phyloP scores from a whole-genome alignment of 2,329 filamentous ascomycete genomes.

The Knoxdaviesia capensis region DNA sequence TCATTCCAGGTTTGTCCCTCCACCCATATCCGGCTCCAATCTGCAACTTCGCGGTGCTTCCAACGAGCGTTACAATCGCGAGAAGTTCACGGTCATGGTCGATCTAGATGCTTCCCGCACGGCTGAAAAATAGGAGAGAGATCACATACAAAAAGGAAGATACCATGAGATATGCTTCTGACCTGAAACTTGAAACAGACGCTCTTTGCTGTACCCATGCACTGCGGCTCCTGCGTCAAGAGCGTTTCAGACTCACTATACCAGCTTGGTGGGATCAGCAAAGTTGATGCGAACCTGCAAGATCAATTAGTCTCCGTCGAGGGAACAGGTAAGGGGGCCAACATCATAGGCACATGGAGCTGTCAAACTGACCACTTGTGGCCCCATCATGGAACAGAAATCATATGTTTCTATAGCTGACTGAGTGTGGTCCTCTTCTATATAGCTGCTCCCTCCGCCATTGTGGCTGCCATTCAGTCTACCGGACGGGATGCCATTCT shows the following conservation, averaged over 20 bases:
- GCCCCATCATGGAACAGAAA: not conserved
- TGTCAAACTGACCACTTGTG: not conserved
- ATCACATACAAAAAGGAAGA: too few relatives aligned
- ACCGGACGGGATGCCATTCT: slow-evolving; percentile 90
- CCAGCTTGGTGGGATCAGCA: slow-evolving; percentile 59
- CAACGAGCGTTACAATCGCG: too few relatives aligned
- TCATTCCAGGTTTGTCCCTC: slow-evolving; percentile 7
- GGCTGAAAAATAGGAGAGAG: too few relatives aligned
- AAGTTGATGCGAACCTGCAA: slow-evolving; percentile 63
- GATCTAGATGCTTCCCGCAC: too few relatives aligned
- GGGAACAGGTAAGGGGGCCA: slow-evolving; percentile 45
- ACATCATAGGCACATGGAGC: not conserved
- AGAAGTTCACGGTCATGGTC: too few relatives aligned
- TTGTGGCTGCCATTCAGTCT: slow-evolving; percentile 71
- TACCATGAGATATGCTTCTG: too few relatives aligned
- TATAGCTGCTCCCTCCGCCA: slow-evolving; percentile 63
- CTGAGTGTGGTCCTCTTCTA: slow-evolving; percentile 2
- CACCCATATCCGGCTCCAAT: too few relatives aligned
- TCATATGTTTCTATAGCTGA: slow-evolving; percentile 1
- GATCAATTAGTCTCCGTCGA: slow-evolving; percentile 71
- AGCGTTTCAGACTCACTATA: slow-evolving; percentile 64
- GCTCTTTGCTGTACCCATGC: slow-evolving; percentile 85
- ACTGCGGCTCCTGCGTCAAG: slow-evolving; percentile 75
- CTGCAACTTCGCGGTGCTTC: too few relatives aligned
- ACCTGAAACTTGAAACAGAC: slow-evolving; percentile 32